Base-by-base conservation (phyloP, 2,329 filamentous ascomycete species). In the Colletotrichum higginsianum region DNA sequence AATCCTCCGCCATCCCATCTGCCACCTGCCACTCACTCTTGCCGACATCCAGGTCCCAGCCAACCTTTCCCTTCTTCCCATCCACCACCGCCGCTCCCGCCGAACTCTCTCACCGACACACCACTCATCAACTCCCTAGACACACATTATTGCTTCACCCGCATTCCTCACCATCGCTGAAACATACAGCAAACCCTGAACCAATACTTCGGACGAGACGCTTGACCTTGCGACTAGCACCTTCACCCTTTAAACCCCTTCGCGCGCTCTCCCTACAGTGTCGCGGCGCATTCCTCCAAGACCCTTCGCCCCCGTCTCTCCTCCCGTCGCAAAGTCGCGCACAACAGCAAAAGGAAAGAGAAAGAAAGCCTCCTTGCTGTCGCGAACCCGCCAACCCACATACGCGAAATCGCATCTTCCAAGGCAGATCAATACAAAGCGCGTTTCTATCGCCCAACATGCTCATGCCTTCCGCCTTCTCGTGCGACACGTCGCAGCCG, bases 381-480 rank as follows among this genome's bases (percentile, higher is more conserved):
- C 70, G 70, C 66, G 64, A 71, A 71, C 60, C 55, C n/a, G 35
- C 49, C 58, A 66, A 11, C 61, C 13, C 38, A 13, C 30, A 35
- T 15, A 26, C 49, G 15, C 38, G 13, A 23, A 38, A 44, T 58
- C 40, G 18, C 26, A n/a, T 38, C 60, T 13, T 26, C 38, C 49
- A 55, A 53, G 26, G 42, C 60, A 53, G 18, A 53, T 26, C 26
- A 30, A n/a, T 38, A 55, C 57, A 35, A 55, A 60, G 38, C 38
- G 49, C 63, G 60, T 58, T 61, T 55, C 61, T 26, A 52, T 21
- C 67, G 60, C 61, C 68, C 74, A 83, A 74, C 26, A 91, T 91
- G 89, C 80, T 91, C 70, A 85, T 90, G 73, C 88, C 89, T 23
- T 90, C 89, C 40, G 87, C 88, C 46, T 80, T 91, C 55, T 82